These are phyloP conservation scores for Candida sphagnicola DNA, from an alignment of 805 yeast genomes.

Conservation along the genomic window DNA sequence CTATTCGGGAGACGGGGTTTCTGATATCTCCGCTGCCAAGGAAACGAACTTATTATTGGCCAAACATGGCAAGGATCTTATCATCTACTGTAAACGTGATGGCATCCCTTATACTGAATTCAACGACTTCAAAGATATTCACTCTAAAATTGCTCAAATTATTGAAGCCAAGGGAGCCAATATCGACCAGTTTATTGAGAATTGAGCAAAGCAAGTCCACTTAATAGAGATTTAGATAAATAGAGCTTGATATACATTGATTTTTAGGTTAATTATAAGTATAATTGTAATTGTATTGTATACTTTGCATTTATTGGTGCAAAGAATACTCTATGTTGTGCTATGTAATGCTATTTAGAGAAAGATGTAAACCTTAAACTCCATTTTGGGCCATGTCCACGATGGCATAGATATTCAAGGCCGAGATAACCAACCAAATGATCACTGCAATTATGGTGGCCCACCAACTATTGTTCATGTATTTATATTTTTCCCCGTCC, in stretches of 20 bases:
- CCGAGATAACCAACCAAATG: conserved; percentile 69
- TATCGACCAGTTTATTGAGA: conserved; percentile 22
- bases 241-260: too few species aligned
- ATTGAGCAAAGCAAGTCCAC: too few species aligned
- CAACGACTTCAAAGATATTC: conserved; percentile 70
- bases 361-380: conserved; percentile 11
- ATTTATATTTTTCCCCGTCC: conserved; percentile 29
- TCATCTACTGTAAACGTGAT: conserved; percentile 77
- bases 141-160: conserved; percentile 54
- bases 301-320: too few species aligned
- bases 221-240: too few species aligned
- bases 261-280: too few species aligned
- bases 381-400: conserved; percentile 39
- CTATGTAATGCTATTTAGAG: too few species aligned
- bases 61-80: conserved; percentile 85
- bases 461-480: conserved; percentile 62
- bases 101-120: conserved; percentile 83
- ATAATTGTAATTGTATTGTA: too few species aligned
- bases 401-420: conserved; percentile 65
- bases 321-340: too few species aligned
- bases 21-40: conserved; percentile 91
- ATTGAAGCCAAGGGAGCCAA: conserved; percentile 28
- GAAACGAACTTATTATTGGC: conserved; percentile 94
- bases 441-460: conserved; percentile 47
- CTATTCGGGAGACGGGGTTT: conserved; percentile 97